Evolutionary conservation across 2,329 filamentous ascomycete genomes (phyloP).

Genomic region (Diaporthe citri): DNA sequence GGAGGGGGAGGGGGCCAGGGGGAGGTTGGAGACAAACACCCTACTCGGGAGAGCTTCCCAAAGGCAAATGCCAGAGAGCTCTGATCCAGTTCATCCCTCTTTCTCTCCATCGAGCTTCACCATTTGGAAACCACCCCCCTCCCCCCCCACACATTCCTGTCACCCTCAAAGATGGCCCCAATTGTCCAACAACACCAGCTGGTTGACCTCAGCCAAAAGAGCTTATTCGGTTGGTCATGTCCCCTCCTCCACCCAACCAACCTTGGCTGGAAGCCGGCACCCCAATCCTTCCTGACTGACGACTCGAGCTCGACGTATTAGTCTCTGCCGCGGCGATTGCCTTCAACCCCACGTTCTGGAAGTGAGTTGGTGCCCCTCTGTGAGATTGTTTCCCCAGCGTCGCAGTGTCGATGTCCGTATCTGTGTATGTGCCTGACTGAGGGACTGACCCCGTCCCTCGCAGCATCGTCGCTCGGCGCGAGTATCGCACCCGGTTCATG

Average conservation of each 20-base stretch:
- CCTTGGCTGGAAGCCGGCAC: not conserved
- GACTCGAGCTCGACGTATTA: constrained; percentile 52
- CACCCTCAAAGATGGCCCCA: constrained; percentile 34
- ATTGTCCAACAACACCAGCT: constrained; percentile 49
- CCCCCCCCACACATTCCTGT: not conserved
- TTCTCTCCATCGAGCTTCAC: not conserved
- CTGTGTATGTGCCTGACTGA: not conserved
- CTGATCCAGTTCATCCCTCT: not conserved
- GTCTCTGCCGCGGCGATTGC: constrained; percentile 85
- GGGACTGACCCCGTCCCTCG: constrained; percentile 51
- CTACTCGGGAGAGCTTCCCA: not conserved
- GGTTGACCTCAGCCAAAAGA: constrained; percentile 76
- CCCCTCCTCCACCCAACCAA: constrained; percentile 12
- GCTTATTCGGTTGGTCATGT: constrained; percentile 70
- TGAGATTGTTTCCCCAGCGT: too few species aligned
- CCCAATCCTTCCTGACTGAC: constrained; percentile 43
- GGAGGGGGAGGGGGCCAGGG: not conserved
- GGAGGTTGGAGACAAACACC: not conserved
- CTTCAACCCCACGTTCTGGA: constrained; percentile 99
- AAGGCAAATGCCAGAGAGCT: not conserved
- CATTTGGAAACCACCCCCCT: too few species aligned
- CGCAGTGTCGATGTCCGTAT: not conserved
- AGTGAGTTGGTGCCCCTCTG: constrained; percentile 71
- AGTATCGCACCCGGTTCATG: constrained; percentile 91
- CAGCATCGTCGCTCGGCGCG: constrained; percentile 51